Base-by-base conservation (phyloP, 2,329 filamentous ascomycete genomes). In the Sporothrix curviconia region DNA sequence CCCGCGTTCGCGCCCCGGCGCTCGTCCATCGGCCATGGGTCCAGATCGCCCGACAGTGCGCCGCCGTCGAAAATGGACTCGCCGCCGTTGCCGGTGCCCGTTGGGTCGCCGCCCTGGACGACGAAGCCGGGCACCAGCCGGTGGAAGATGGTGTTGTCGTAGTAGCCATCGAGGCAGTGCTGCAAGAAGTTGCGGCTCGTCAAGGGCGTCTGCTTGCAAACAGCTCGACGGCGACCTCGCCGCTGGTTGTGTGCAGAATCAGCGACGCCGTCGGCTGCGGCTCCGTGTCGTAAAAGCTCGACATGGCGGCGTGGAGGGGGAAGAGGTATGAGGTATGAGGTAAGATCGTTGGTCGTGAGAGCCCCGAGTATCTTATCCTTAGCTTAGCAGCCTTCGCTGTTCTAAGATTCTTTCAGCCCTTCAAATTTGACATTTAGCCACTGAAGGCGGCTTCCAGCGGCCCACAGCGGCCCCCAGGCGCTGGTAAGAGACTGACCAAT, bases 141-240 rank as follows among this genome's bases (percentile, higher is more conserved):
- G 74, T 99, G 94, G 74, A 99, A 99, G 61, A 94, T 86, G 0
- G 92, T 96, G 68, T 87, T 85, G 66, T 90, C 86, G 76, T 97
- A 99, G 77, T 97, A 97, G 64, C 91, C 91, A 69, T 99, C 92
- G 64, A 96, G 82, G 69, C 90, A 94, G 67, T 92, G 87, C 71
- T 99, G 94, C 37, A 99, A 81, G 73, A 99, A 99, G 76, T 96
- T 97, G 65, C 92, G 90, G 68, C 87, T 91, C 25, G 94, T 88
- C 61, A 96, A 79, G 8, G 94, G 94, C 0, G 90, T 88, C 73
- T 99, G 94, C 69, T 94, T 94, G 92, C 92, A 77, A 96, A 99
- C 58, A 99, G 85, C 72, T 96, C 90, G 72, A 99, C 82, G 37
- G 89, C 86, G 58, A 99, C 81, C 67, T 96, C 92, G 71, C 94